Base-by-base conservation (phyloP, 2,329 filamentous ascomycete species). In the Dactylellina drechsleri region DNA sequence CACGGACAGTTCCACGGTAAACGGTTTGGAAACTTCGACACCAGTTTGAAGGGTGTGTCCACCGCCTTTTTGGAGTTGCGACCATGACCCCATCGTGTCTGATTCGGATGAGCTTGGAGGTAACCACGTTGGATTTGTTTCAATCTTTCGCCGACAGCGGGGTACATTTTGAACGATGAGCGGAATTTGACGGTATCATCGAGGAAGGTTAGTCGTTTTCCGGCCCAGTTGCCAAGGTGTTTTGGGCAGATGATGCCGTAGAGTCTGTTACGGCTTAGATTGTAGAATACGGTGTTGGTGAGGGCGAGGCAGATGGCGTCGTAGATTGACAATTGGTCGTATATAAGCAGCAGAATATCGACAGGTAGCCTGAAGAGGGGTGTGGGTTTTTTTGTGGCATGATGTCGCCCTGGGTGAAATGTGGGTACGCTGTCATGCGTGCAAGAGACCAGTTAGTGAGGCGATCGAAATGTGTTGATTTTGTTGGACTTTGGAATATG, bases 241-340 rank as follows among this genome's bases (percentile, higher is more conserved):
- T 43, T 28, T 10, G 66, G 58, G 36, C 66, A 71, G 20, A 71
- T 57, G 12, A 64, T 41, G 12, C 59, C 59, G 6, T 43, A 57
- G 7, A 71, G 58, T 40, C 52, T 57, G 28, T 52, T 16, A n/a
- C 43, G 59, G 20, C 58, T 58, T 28, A 71, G 23, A n/a, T 71
- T 71, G 26, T 71, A 71, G 13, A 71, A 20, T 4, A 41, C 50
- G 5, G 58, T 45, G 4, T 31, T 62, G n/a, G 66, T 47, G 26
- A 71, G 58, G 3, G 66, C 66, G 4, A 71, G 66, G 16, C 66
- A 71, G 12, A 71, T 71, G 10, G 66, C 66, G 52, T 71, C 66
- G 52, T 50, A 64, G 5, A 36, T 45, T 15, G 66, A 43, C n/a
- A 71, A 40, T 0, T 57, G 52, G 20, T 71, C 59, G 43, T 58